Conservation (phyloP, 2,329 filamentous ascomycete species). For the Cordyceps javanica region DNA sequence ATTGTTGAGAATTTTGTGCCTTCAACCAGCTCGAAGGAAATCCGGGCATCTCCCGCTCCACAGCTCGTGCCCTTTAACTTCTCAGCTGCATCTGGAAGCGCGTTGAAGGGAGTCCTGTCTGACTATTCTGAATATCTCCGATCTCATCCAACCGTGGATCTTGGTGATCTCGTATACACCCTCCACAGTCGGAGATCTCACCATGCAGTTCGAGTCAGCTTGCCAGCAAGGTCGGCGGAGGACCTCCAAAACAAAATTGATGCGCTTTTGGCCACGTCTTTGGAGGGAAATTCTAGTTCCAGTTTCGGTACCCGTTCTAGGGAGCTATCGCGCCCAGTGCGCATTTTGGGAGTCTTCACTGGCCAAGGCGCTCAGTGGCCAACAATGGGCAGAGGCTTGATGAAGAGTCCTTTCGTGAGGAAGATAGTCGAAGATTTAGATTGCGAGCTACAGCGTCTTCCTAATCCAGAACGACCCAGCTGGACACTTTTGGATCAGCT, state of each 20-base stretch:
- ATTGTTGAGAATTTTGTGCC: constrained; percentile 13
- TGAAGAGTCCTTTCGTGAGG: not conserved
- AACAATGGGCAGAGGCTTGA: constrained; percentile 26
- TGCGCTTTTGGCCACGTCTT: not conserved
- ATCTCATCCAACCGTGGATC: not conserved
- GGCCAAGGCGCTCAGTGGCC: constrained; percentile 28
- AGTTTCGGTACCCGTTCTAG: no score
- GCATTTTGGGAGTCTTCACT: constrained; percentile 22
- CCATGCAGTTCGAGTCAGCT: not conserved
- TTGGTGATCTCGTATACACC: not conserved
- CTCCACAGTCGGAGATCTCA: not conserved
- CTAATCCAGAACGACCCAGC: constrained; percentile 16
- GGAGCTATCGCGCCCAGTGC: no score
- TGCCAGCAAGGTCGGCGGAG: not conserved
- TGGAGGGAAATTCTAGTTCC: not conserved
- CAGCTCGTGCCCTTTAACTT: not conserved
- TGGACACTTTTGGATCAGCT: constrained; percentile 21
- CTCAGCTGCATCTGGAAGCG: not conserved
- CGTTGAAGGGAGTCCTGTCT: not conserved
- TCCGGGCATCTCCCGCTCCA: not conserved
- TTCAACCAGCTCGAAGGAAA: not conserved
- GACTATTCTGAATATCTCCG: not conserved
- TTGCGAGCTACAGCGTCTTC: constrained; percentile 9
- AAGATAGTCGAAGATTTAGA: constrained; percentile 14
- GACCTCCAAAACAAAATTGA: not conserved